Percentiles rank a stretch among this genome's conserved stretches.
Evolutionary conservation across 139 green algal species (phyloP).

Genomic region (Tetratostichococcus sp.): DNA sequence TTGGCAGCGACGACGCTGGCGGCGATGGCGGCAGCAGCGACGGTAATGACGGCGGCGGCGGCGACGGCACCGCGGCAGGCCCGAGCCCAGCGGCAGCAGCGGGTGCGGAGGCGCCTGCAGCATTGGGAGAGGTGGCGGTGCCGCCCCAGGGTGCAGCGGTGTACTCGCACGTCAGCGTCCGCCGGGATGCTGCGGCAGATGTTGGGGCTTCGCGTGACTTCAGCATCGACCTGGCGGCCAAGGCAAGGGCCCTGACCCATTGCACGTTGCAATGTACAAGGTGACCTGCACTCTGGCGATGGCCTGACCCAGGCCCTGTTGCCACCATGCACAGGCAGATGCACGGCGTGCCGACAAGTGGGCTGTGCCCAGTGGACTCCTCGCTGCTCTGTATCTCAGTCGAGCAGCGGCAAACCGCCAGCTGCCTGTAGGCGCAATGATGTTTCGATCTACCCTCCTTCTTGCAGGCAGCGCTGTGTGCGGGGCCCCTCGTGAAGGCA

Average conservation of each 20-base stretch:
- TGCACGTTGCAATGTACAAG: not conserved
- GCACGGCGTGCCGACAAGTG: too few relatives aligned
- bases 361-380: too few relatives aligned
- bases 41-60: not conserved
- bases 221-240: constrained; percentile 62
- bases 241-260: constrained; percentile 27
- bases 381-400: too few relatives aligned
- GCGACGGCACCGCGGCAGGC: not conserved
- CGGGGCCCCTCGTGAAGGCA: constrained; percentile 63
- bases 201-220: constrained; percentile 20
- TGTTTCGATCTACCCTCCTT: too few relatives aligned
- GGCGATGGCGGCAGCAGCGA: not conserved
- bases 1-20: too few relatives aligned
- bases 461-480: constrained; percentile 64
- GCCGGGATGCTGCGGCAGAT: not conserved
- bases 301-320: constrained; percentile 6
- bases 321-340: not conserved
- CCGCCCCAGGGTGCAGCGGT: not conserved
- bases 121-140: not conserved
- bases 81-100: not conserved
- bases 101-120: not conserved
- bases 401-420: too few relatives aligned
- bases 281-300: not conserved
- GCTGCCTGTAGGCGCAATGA: too few relatives aligned
- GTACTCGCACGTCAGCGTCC: constrained; percentile 2